Evolutionary conservation across 2,329 filamentous ascomycete genomes (phyloP).

Genomic region (Trichoderma sp.): DNA sequence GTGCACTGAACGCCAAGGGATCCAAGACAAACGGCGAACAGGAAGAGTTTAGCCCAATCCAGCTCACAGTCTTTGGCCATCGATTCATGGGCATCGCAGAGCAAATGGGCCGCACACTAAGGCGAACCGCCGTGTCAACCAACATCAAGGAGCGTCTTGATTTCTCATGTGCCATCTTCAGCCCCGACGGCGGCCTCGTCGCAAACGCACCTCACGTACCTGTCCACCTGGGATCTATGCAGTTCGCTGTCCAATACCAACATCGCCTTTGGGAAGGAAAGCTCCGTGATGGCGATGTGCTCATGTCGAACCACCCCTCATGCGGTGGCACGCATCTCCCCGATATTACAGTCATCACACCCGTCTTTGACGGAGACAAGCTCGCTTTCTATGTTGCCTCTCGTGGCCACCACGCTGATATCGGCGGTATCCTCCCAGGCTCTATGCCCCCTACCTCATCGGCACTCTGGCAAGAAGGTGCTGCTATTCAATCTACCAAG

Average conservation of each 20-base stretch:
- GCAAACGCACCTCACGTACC: conserved; percentile 75
- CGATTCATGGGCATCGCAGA: conserved; percentile 83
- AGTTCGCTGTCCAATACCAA: conserved; percentile 71
- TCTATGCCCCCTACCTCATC: conserved; percentile 78
- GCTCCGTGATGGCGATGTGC: conserved; percentile 36
- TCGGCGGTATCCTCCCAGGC: conserved; percentile 77
- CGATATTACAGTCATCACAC: conserved; percentile 38
- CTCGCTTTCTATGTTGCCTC: conserved; percentile 55
- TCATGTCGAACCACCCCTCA: conserved; percentile 36
- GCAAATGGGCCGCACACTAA: conserved; percentile 77
- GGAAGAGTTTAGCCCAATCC: conserved; percentile 51
- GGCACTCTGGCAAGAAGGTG: conserved; percentile 63
- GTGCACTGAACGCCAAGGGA: background rate
- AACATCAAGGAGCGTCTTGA: conserved; percentile 81
- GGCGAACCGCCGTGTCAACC: conserved; percentile 73
- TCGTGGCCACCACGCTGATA: conserved; percentile 47
- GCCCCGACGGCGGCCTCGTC: conserved; percentile 68
- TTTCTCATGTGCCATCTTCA: conserved; percentile 78
- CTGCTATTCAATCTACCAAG: conserved; percentile 63
- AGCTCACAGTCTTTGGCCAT: conserved; percentile 74
- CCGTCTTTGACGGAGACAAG: conserved; percentile 43
- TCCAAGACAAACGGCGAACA: conserved; percentile 13
- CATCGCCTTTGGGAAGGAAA: conserved; percentile 61
- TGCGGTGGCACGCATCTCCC: conserved; percentile 40
- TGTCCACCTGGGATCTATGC: conserved; percentile 75